A percentile compares a stretch with the other conserved stretches of the same genome.
Evolutionary conservation across 371 early-diverging fungal species (phyloP).

Genomic region (Mucor plumbeus): DNA sequence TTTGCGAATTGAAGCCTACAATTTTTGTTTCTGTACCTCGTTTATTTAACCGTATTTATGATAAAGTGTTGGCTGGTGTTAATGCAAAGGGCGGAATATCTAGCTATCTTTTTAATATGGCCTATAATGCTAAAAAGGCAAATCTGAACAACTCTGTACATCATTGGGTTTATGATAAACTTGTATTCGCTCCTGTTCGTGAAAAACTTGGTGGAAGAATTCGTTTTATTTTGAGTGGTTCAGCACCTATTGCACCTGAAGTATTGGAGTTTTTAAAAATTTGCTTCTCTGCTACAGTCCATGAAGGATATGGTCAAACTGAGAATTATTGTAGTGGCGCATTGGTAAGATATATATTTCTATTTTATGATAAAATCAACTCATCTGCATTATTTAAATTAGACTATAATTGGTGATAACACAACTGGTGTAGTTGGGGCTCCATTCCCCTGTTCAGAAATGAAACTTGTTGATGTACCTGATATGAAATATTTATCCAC

Average conservation of each 20-base stretch:
- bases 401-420: slow-evolving; percentile 65
- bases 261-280: slow-evolving; percentile 87
- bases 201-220: slow-evolving; percentile 95
- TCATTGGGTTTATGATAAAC: slow-evolving; percentile 79
- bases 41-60: slow-evolving; percentile 95
- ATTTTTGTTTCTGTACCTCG: slow-evolving; percentile 96
- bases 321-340: slow-evolving; percentile 37
- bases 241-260: slow-evolving; percentile 89
- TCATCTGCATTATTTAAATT: background rate
- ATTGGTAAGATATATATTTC: slow-evolving; percentile 43
- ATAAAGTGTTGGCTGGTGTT: slow-evolving; percentile 91
- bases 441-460: slow-evolving; percentile 81
- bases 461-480: slow-evolving; percentile 89
- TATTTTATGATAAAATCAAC: background rate
- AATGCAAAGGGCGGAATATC: slow-evolving; percentile 79
- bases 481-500: slow-evolving; percentile 78
- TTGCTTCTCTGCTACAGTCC: slow-evolving; percentile 89
- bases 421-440: slow-evolving; percentile 77
- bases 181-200: slow-evolving; percentile 90
- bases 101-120: slow-evolving; percentile 71
- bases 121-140: slow-evolving; percentile 75
- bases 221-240: slow-evolving; percentile 88
- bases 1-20: slow-evolving; percentile 89
- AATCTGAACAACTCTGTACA: slow-evolving; percentile 68
- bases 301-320: slow-evolving; percentile 92